Conservation (phyloP, 2,329 filamentous ascomycete genomes). For the Aspergillus fischeri region DNA sequence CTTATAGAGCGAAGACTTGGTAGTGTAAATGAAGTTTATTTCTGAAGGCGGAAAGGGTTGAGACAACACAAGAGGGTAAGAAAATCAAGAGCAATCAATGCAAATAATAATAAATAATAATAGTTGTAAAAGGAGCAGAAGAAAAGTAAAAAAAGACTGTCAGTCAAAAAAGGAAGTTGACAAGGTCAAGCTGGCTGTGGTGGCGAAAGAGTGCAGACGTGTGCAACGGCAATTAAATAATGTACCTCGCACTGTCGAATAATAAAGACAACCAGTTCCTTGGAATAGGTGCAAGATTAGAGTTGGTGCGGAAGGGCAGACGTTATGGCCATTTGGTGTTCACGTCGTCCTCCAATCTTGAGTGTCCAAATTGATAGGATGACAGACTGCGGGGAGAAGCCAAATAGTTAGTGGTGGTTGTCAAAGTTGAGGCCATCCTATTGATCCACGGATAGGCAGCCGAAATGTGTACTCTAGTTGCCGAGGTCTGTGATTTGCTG, state of each 20-base stretch:
- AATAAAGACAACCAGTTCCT: not conserved
- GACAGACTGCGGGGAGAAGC: not conserved
- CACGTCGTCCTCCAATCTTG: slow-evolving; percentile 6
- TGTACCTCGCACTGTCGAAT: slow-evolving; percentile 1
- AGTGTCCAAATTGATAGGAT: not conserved
- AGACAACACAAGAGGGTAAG: not conserved
- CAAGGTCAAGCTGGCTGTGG: not conserved
- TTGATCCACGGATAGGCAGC: not conserved
- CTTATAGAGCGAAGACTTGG: not conserved
- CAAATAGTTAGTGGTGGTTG: not conserved
- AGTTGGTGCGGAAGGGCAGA: slow-evolving; percentile 5
- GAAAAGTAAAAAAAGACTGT: not conserved
- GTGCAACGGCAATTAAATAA: not conserved
- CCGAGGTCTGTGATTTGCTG: not conserved
- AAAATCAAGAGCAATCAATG: slow-evolving; percentile 4
- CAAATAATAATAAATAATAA: slow-evolving; percentile 2
- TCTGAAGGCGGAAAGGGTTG: not conserved
- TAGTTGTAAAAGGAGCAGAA: slow-evolving; percentile 2
- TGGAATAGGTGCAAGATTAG: slow-evolving; percentile 8
- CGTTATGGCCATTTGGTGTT: slow-evolving; percentile 5
- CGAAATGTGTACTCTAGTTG: not conserved
- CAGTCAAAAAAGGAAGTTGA: slow-evolving; percentile 2
- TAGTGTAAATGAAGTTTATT: not conserved
- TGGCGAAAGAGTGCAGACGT: not conserved
- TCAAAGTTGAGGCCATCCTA: not conserved